Evolutionary conservation across 2,329 filamentous ascomycete genomes (phyloP), one percentile per base, ranked within the genome.

Genomic region (Calonectria hawksworthii): DNA sequence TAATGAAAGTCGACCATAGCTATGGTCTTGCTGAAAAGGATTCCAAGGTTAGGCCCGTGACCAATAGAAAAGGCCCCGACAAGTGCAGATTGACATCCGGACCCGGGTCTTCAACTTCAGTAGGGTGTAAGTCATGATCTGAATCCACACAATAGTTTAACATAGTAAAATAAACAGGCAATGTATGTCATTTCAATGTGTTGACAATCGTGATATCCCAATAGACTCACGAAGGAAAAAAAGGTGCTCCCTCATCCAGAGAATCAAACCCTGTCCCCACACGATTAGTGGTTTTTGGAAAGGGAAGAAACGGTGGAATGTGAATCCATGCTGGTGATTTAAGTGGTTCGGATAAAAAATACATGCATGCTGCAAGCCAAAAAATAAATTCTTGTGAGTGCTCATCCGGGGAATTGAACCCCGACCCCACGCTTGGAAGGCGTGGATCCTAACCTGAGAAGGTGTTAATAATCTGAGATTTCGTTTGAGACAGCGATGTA

Each of bases 381-480:
- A 47, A 47, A 47, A 23, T n/a, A 10, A 5, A 13, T 0, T 1
- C 4, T 4, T 47, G 10, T n/a, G n/a, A 13, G 21, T 47, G 44
- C 44, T 47, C 44, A n/a, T 47, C 44, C 44, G 44, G 44, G 44
- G 44, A 47, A 47, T 47, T 47, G 44, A 47, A 47, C 44, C 44
- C 44, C 44, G 44, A 47, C 44, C 44, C 44, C 44, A 47, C 44
- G 44, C 44, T 47, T 47, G 44, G 44, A 47, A 47, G 44, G 44
- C 44, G 44, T 47, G 44, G 44, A 47, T 47, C 44, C 44, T 47
- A 47, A 47, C 38, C 38, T 44, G 18, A 9, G 38, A 11, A 44
- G 38, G 18, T 44, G 38, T 44, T 44, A 44, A 44, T 11, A 44
- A 44, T 44, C 38, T 44, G 38, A 44, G 26, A 63, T 6, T 8